Base-by-base conservation (phyloP, 768 basidiomycete genomes). In the Rhodotorula babjevae region DNA sequence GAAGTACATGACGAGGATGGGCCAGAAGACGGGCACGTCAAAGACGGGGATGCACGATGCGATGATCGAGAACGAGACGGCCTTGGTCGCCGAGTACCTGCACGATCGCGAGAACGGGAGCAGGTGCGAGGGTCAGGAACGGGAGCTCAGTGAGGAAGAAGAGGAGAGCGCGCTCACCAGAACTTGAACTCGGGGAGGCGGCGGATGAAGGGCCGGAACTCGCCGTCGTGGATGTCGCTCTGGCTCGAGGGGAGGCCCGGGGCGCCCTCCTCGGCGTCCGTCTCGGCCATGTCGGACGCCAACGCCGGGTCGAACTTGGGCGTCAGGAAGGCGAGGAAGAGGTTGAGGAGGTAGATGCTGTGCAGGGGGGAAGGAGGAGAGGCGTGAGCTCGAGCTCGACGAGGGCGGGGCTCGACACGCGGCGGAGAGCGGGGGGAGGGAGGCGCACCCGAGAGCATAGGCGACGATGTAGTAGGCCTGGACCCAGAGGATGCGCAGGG, bases 11-110 rank as follows among this genome's bases (percentile, higher is more conserved):
- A 98, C 88, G 66, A 99, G 87, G 81, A 99, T 98, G 15, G 96
- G 96, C 94, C 96, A 98, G 83, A 96, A 98, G 33, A 98, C 96
- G 14, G 96, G 95, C 31, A 99, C 90, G 80, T 98, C 94, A 77
- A 96, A 95, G 31, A 76, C 67, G 58, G 89, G 85, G 36, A 91
- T 94, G 67, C 89, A 83, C 4, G 96, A 91, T 80, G 89, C 89
- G 65, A 89, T 82, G 55, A 95, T 78, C 10, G 93, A 89, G 64
- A 99, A 80, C 31, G 90, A n/a, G 36, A 91, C 89, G 19, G 95
- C 93, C 59, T 91, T 89, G 12, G 93, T 98, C 2, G 92, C 85
- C 10, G 92, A 91, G 57, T 97, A 85, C 95, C 94, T 93, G 76
- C 23, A 53, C 21, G 14, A 14, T 6, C 19, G 1, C 3, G 16